phyloP scores from a whole-genome alignment of 495 filamentous ascomycete genomes.

The Aspergillus leporis region DNA sequence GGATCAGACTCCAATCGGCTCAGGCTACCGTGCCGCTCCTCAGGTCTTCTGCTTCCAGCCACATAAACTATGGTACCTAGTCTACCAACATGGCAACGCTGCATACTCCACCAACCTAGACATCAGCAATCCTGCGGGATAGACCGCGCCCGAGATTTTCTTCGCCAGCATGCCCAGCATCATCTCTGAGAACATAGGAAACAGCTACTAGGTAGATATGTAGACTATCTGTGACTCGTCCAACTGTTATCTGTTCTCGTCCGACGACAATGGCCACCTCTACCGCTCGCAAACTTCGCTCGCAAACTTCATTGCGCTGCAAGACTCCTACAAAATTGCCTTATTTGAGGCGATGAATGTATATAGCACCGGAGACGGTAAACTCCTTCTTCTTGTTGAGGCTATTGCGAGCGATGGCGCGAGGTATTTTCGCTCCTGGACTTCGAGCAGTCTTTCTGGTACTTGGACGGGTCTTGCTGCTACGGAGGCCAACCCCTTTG shows the following conservation, averaged over 20 bases:
- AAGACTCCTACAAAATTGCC: neutral
- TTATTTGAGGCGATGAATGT: neutral
- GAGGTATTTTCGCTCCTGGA: constrained; percentile 1
- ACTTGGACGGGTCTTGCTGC: neutral
- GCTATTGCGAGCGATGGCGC: neutral
- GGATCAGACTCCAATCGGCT: constrained; percentile 6
- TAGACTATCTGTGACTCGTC: neutral
- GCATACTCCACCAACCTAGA: neutral
- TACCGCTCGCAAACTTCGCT: neutral
- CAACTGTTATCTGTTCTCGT: constrained; percentile 1
- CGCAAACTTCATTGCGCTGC: neutral
- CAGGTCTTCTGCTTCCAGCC: constrained; percentile 1
- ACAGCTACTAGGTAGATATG: neutral
- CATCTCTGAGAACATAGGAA: neutral
- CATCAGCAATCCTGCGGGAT: constrained; percentile 1
- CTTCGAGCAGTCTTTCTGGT: neutral
- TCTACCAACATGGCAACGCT: neutral
- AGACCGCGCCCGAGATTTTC: neutral
- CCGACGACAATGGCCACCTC: constrained; percentile 2
- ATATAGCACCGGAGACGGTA: neutral
- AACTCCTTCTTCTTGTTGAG: neutral
- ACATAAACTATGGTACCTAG: neutral
- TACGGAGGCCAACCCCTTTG: constrained; percentile 1
- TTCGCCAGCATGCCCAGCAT: constrained; percentile 1
- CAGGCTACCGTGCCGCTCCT: constrained; percentile 3